A percentile compares a stretch with the other conserved stretches of the same genome.
Evolutionary conservation across 2,329 filamentous ascomycete species (phyloP).

Genomic region (Capronia americana): DNA sequence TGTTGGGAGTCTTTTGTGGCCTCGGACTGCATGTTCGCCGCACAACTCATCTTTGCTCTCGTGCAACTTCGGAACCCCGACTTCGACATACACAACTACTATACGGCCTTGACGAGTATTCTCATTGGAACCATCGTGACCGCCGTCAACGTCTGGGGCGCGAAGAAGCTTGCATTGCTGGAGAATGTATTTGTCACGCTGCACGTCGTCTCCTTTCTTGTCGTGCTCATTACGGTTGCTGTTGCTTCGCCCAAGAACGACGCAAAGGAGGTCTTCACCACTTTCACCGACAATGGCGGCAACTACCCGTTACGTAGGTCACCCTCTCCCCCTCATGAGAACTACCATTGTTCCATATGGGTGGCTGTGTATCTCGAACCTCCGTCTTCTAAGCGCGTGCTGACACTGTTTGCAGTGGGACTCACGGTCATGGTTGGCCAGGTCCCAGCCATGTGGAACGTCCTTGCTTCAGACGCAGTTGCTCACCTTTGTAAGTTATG

Average conservation of each 20-base stretch:
- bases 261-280: slow-evolving; percentile 45
- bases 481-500: slow-evolving; percentile 44
- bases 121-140: slow-evolving; percentile 53
- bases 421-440: slow-evolving; percentile 49
- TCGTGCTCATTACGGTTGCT: slow-evolving; percentile 44
- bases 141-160: slow-evolving; percentile 50
- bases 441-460: slow-evolving; percentile 44
- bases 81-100: slow-evolving; percentile 54
- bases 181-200: slow-evolving; percentile 49
- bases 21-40: slow-evolving; percentile 21
- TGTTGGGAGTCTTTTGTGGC: slow-evolving; percentile 26
- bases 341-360: no score
- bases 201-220: slow-evolving; percentile 48
- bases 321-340: not conserved
- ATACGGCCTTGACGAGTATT: slow-evolving; percentile 57
- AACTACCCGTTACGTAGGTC: slow-evolving; percentile 20
- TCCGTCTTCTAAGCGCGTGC: not conserved
- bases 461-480: slow-evolving; percentile 42
- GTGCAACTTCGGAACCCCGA: slow-evolving; percentile 51
- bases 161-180: slow-evolving; percentile 45
- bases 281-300: slow-evolving; percentile 48
- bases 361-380: no score
- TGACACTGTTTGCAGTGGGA: slow-evolving; percentile 39
- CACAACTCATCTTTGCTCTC: slow-evolving; percentile 41
- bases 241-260: slow-evolving; percentile 44